Conservation (phyloP, 1,139 yeast genomes). For the Yamadazyma pseudoaaseri region DNA sequence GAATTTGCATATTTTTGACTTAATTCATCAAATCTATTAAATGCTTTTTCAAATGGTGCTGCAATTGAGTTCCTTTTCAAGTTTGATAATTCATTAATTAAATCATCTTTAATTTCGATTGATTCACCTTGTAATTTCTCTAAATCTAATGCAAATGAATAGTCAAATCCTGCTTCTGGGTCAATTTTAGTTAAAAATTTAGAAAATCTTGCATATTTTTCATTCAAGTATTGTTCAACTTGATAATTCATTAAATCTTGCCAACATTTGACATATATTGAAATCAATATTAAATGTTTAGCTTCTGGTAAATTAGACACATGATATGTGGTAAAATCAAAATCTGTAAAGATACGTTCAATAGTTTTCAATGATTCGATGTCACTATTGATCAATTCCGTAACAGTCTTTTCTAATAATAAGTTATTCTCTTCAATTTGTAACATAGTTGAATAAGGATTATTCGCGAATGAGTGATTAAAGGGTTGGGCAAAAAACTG, state of each 20-base stretch:
- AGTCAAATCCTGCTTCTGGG: slow-evolving; percentile 79
- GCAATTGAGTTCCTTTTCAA: slow-evolving; percentile 87
- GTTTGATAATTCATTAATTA: slow-evolving; percentile 66
- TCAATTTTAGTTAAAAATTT: slow-evolving; percentile 29
- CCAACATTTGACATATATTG: slow-evolving; percentile 77
- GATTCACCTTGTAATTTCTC: slow-evolving; percentile 34
- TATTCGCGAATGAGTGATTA: too few species aligned
- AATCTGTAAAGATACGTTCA: slow-evolving; percentile 90
- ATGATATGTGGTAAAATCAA: slow-evolving; percentile 93
- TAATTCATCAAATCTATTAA: slow-evolving; percentile 71
- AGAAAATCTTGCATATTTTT: slow-evolving; percentile 36
- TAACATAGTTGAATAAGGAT: slow-evolving; percentile 25
- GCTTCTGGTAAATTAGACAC: slow-evolving; percentile 73
- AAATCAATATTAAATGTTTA: slow-evolving; percentile 62
- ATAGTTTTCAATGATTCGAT: slow-evolving; percentile 50
- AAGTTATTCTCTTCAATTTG: slow-evolving; percentile 47
- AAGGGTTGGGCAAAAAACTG: too few species aligned
- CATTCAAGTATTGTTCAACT: slow-evolving; percentile 43
- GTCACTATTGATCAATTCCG: slow-evolving; percentile 33
- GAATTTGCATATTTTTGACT: slow-evolving; percentile 50
- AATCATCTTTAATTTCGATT: slow-evolving; percentile 46
- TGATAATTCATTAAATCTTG: slow-evolving; percentile 69
- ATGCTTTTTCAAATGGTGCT: slow-evolving; percentile 89
- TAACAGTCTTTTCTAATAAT: slow-evolving; percentile 42
- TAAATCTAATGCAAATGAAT: slow-evolving; percentile 70